Evolutionary conservation across 768 basidiomycete genomes (phyloP).

Genomic region (Cubamyces sp.): DNA sequence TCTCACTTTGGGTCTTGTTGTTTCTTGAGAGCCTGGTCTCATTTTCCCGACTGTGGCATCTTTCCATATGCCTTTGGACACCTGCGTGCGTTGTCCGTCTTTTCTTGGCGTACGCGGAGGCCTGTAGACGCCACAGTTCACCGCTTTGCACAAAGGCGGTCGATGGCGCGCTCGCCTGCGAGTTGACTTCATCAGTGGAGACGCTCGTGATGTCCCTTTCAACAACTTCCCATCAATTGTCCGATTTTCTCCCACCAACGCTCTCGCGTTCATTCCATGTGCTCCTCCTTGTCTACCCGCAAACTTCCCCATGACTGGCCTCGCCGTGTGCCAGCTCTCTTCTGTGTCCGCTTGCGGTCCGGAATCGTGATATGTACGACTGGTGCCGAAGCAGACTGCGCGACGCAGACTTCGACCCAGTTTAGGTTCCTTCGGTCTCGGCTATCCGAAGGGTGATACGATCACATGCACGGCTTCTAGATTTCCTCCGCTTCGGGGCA

Average conservation of each 20-base stretch:
- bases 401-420: conserved; percentile 3
- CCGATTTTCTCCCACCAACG: neutral
- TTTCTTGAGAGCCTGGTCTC: neutral
- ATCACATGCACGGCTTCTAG: conserved; percentile 21
- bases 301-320: neutral
- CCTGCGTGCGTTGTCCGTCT: neutral
- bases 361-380: neutral
- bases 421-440: conserved; percentile 8
- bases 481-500: conserved; percentile 1
- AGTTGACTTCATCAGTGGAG: conserved; percentile 4
- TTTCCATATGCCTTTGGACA: neutral
- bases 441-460: conserved; percentile 10
- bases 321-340: too few relatives aligned
- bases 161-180: neutral
- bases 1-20: conserved; percentile 9
- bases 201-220: conserved; percentile 4
- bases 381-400: conserved; percentile 6
- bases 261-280: neutral
- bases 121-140: neutral
- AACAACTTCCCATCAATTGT: neutral
- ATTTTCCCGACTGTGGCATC: neutral
- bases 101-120: neutral
- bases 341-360: neutral
- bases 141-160: conserved; percentile 13
- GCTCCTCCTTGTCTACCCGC: neutral